These are phyloP conservation scores for Irpex lacteus DNA, from an alignment of 1,284 basidiomycete genomes.

Conservation along the genomic window DNA sequence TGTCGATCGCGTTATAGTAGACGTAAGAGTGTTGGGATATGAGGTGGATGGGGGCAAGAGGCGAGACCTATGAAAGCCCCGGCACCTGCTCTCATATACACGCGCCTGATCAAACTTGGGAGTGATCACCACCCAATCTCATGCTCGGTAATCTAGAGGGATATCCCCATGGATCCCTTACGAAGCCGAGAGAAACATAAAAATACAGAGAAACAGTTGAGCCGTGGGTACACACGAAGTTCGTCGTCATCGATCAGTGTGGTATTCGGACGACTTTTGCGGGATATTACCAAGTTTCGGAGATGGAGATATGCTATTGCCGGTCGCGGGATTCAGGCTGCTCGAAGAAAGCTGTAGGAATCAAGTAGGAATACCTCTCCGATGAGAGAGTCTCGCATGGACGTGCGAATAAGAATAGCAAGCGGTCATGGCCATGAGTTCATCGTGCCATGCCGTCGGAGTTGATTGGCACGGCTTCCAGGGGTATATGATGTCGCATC, in stretches of 20 bases:
- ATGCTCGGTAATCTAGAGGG: neutral
- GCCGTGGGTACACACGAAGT: neutral
- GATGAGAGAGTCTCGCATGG: neutral
- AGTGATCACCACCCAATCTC: neutral
- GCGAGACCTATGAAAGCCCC: neutral
- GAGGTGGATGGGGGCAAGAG: neutral
- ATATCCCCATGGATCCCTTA: neutral
- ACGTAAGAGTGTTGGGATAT: neutral
- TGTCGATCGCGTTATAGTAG: conserved; percentile 3
- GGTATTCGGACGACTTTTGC: neutral
- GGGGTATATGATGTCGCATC: neutral
- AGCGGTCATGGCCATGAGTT: neutral
- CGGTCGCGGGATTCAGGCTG: too few relatives aligned
- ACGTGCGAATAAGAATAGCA: neutral
- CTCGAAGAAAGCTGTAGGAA: too few relatives aligned
- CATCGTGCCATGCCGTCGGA: neutral
- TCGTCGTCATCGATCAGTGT: neutral
- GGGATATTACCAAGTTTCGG: too few relatives aligned
- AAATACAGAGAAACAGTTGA: neutral
- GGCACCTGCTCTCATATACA: neutral
- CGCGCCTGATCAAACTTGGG: neutral
- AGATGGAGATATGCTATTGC: too few relatives aligned
- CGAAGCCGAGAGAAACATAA: neutral
- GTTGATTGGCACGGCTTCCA: neutral
- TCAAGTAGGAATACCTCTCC: neutral